Evolutionary conservation across 1,139 yeast species (phyloP).

Genomic region (Meyerozyma guilliermondii): DNA sequence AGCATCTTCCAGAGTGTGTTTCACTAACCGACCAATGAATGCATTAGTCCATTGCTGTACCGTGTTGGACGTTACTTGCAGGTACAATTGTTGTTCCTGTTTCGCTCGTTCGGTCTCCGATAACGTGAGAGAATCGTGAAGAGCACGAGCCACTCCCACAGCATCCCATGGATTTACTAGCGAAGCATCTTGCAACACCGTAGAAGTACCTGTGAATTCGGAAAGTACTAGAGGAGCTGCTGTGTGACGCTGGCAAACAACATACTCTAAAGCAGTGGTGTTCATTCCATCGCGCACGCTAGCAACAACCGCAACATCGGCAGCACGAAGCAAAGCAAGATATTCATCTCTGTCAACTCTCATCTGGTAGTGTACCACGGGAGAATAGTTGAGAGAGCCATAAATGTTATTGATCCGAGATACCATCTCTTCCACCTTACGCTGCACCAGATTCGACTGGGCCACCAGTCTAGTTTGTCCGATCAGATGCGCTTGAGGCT

Average conservation of each 20-base stretch:
- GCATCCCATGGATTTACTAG: slow-evolving; percentile 97
- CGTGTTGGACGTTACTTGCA: slow-evolving; percentile 64
- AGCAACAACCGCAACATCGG: slow-evolving; percentile 85
- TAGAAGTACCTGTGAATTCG: slow-evolving; percentile 91
- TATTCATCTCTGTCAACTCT: slow-evolving; percentile 87
- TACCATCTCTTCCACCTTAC: slow-evolving; percentile 74
- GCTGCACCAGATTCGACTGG: slow-evolving; percentile 48
- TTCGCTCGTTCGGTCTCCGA: slow-evolving; percentile 32
- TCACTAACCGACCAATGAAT: slow-evolving; percentile 52
- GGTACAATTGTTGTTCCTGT: slow-evolving; percentile 51
- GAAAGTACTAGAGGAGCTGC: slow-evolving; percentile 77
- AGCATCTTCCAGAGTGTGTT: slow-evolving; percentile 33
- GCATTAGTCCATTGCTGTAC: slow-evolving; percentile 77
- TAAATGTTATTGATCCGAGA: slow-evolving; percentile 76
- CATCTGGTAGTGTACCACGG: slow-evolving; percentile 89
- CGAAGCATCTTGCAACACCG: slow-evolving; percentile 72
- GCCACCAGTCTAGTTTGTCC: slow-evolving; percentile 11
- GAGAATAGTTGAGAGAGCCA: slow-evolving; percentile 75
- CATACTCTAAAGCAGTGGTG: slow-evolving; percentile 89
- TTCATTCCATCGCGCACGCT: slow-evolving; percentile 96
- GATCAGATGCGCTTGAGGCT: slow-evolving; percentile 51
- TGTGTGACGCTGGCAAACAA: slow-evolving; percentile 73
- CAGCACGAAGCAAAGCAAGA: slow-evolving; percentile 78
- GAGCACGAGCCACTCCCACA: slow-evolving; percentile 84
- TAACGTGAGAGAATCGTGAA: slow-evolving; percentile 62